phyloP scores from a whole-genome alignment of 345 rosid genomes.

The Excoecaria agallocha region DNA sequence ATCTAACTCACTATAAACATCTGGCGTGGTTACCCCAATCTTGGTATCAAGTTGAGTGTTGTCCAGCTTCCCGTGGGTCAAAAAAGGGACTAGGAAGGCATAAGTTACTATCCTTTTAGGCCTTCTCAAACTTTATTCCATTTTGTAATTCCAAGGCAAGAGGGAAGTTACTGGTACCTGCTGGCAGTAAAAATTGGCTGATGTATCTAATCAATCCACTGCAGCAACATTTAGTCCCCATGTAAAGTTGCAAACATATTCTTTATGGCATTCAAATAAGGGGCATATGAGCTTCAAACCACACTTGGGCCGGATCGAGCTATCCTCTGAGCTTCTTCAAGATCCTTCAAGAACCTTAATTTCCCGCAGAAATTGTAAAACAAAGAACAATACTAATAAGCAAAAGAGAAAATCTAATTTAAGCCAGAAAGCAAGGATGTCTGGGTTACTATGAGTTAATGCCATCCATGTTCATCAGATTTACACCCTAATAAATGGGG shows the following conservation, averaged over 20 bases:
- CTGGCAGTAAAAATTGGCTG: not conserved
- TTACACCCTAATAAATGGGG: too few relatives aligned
- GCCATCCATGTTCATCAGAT: too few relatives aligned
- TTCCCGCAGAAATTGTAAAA: not conserved
- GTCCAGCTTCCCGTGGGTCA: too few relatives aligned
- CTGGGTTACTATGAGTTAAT: not conserved
- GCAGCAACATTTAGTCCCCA: not conserved
- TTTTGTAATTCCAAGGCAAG: not conserved
- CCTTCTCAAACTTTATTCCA: not conserved
- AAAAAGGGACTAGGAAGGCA: not conserved
- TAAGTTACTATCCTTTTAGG: not conserved
- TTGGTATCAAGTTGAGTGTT: too few relatives aligned
- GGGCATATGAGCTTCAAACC: conserved; percentile 40
- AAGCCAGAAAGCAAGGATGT: not conserved
- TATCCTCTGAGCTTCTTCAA: conserved; percentile 79
- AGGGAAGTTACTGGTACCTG: not conserved
- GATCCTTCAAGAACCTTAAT: conserved; percentile 74
- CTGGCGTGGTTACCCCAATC: not conserved
- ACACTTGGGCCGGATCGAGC: conserved; percentile 51
- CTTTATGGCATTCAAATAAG: too few relatives aligned
- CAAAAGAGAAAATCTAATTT: not conserved
- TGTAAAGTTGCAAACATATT: conserved; percentile 8
- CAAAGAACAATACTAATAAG: not conserved
- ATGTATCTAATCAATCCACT: not conserved
- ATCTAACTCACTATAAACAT: not conserved